phyloP scores from a whole-genome alignment of 2,329 filamentous ascomycete genomes.

The Coniella lustricola region DNA sequence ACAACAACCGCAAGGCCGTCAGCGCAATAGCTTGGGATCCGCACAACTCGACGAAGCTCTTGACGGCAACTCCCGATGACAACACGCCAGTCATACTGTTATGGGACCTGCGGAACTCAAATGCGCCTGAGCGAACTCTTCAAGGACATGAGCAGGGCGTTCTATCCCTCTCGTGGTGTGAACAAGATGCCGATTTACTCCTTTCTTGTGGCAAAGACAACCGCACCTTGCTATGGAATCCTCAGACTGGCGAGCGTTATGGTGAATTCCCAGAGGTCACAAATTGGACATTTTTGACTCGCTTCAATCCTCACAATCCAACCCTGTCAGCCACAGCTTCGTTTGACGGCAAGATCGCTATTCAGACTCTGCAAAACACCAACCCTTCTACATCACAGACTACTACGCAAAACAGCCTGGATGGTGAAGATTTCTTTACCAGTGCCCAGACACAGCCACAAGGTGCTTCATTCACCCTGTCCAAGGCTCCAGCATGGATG shows the following conservation, averaged over 20 bases:
- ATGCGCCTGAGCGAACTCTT: constrained; percentile 82
- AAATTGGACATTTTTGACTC: constrained; percentile 98
- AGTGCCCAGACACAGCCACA: constrained; percentile 89
- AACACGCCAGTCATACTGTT: constrained; percentile 80
- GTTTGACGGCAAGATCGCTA: constrained; percentile 90
- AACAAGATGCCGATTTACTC: constrained; percentile 79
- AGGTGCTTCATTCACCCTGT: constrained; percentile 78
- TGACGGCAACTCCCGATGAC: constrained; percentile 88
- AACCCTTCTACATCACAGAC: constrained; percentile 67
- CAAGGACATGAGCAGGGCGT: constrained; percentile 93
- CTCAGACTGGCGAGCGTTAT: constrained; percentile 76
- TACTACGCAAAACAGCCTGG: constrained; percentile 60
- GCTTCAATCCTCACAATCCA: constrained; percentile 90
- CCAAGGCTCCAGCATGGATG: constrained; percentile 83
- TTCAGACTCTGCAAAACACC: constrained; percentile 92
- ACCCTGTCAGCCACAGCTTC: constrained; percentile 89
- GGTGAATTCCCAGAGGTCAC: constrained; percentile 95
- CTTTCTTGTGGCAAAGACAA: constrained; percentile 97
- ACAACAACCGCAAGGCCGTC: constrained; percentile 89
- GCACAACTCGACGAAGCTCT: constrained; percentile 85
- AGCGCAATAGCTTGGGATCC: constrained; percentile 97
- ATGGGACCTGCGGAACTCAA: constrained; percentile 95
- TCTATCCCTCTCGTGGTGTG: constrained; percentile 90
- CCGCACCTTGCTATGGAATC: constrained; percentile 91
- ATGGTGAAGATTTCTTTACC: constrained; percentile 94